Conservation (phyloP, 306 rosid species). For the Leucaena leucocephala region DNA sequence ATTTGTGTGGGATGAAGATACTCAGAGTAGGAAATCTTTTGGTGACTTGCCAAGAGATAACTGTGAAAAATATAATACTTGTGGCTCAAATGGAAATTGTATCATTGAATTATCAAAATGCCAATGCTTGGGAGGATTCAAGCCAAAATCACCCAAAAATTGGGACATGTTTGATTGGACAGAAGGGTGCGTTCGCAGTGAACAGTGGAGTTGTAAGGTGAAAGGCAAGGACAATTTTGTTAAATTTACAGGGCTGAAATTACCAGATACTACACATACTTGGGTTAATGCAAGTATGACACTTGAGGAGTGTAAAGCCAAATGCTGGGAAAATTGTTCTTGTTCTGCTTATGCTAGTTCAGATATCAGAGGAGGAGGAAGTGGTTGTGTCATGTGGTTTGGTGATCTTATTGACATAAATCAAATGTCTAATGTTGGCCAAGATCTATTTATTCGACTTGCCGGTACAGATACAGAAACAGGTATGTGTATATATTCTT, state of each 20-base stretch:
- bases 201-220: conserved; percentile 34
- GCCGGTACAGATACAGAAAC: conserved; percentile 34
- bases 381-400: conserved; percentile 51
- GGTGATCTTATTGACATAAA: conserved; percentile 35
- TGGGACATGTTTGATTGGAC: conserved; percentile 42
- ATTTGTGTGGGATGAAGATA: background rate
- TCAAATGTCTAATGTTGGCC: conserved; percentile 1
- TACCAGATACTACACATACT: conserved; percentile 46
- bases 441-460: conserved; percentile 38
- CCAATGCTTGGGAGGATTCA: conserved; percentile 33
- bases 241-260: conserved; percentile 30
- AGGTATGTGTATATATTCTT: background rate
- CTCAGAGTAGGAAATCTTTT: background rate
- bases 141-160: conserved; percentile 33
- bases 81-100: background rate
- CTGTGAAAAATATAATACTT: background rate
- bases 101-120: background rate
- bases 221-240: conserved; percentile 18
- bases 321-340: conserved; percentile 49
- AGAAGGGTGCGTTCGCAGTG: conserved; percentile 45
- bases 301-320: conserved; percentile 40
- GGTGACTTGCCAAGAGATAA: background rate
- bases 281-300: conserved; percentile 46
- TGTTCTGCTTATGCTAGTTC: conserved; percentile 47
- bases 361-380: conserved; percentile 39